These are phyloP conservation scores for Lycium ferocissimum DNA, from an alignment of 257 asterid genomes.

Conservation along the genomic window DNA sequence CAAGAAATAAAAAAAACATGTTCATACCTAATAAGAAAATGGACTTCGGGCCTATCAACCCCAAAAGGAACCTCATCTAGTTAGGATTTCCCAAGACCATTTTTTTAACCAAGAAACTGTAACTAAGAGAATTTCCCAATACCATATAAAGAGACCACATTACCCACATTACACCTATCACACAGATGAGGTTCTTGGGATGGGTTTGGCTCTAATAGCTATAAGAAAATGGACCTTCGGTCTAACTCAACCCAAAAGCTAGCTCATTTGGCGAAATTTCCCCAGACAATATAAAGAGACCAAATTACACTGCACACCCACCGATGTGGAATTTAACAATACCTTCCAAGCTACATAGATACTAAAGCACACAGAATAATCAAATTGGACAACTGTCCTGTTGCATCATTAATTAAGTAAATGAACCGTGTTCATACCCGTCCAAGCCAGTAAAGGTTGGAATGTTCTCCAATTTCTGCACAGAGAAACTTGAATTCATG, in stretches of 20 bases:
- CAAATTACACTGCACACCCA: background rate
- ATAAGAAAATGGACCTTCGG: background rate
- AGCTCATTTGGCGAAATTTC: conserved; percentile 9
- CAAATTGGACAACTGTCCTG: background rate
- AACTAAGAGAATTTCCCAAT: background rate
- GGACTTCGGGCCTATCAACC: background rate
- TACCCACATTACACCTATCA: conserved; percentile 10
- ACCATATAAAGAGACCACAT: background rate
- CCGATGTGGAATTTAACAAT: conserved; percentile 8
- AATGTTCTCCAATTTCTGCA: conserved; percentile 63
- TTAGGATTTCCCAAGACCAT: background rate
- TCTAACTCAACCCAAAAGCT: background rate
- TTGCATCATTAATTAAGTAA: conserved; percentile 31
- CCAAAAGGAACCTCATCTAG: conserved; percentile 2
- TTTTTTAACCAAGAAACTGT: too few species aligned
- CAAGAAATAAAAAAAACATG: conserved; percentile 12
- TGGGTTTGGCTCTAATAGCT: background rate
- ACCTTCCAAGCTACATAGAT: conserved; percentile 33
- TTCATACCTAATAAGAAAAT: conserved; percentile 2
- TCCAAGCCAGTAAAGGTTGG: conserved; percentile 87
- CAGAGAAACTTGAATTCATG: conserved; percentile 85
- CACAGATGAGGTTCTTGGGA: background rate
- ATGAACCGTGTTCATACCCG: conserved; percentile 50
- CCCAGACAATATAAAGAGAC: background rate
- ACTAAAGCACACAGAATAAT: conserved; percentile 24